Conservation (phyloP, 805 yeast genomes). For the Zygotorulaspora florentina region DNA sequence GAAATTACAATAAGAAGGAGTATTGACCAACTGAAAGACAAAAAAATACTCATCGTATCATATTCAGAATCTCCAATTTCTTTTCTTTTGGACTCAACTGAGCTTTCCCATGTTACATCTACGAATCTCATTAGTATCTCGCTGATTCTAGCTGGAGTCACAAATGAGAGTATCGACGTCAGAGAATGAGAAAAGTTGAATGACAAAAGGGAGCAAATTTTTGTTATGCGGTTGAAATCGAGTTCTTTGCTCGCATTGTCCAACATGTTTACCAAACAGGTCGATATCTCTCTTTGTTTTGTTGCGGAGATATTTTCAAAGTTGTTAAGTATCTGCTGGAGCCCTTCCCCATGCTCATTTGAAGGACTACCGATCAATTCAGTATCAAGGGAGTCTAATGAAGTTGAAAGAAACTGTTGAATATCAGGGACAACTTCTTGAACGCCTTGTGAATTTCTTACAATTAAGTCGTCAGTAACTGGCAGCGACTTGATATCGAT, state of each 20-base stretch:
- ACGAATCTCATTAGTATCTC: conserved; percentile 47
- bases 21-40: conserved; percentile 62
- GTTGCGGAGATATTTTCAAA: conserved; percentile 45
- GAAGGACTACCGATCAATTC: conserved; percentile 38
- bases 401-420: conserved; percentile 23
- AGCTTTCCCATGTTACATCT: conserved; percentile 40
- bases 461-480: conserved; percentile 33
- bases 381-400: conserved; percentile 27
- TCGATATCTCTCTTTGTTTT: conserved; percentile 44
- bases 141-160: conserved; percentile 42
- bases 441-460: conserved; percentile 33
- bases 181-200: conserved; percentile 38
- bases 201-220: conserved; percentile 50
- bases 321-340: conserved; percentile 46
- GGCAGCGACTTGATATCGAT: conserved; percentile 35
- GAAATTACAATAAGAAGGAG: conserved; percentile 43
- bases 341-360: conserved; percentile 51
- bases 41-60: conserved; percentile 60
- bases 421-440: conserved; percentile 34
- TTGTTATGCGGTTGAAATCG: conserved; percentile 43
- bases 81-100: conserved; percentile 12
- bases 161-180: conserved; percentile 44
- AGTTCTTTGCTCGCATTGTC: conserved; percentile 37
- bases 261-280: conserved; percentile 34
- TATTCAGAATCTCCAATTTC: conserved; percentile 39